Evolutionary conservation across 495 filamentous ascomycete species (phyloP).

Genomic region (Talaromyces nanjingensis): DNA sequence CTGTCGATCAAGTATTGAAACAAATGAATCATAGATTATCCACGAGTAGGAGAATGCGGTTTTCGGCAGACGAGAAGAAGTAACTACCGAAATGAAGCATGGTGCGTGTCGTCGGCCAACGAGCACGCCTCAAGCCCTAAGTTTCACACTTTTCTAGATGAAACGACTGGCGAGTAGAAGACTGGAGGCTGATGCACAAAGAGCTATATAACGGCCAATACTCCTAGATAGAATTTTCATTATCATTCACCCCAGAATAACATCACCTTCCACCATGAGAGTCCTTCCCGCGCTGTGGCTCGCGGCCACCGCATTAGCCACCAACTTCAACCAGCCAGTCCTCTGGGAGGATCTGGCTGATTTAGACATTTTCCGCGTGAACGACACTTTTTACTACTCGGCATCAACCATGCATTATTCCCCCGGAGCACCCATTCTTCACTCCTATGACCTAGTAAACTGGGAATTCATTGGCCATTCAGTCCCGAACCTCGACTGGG

Average conservation of each 20-base stretch:
- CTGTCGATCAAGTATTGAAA: background rate
- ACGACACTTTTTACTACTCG: slow-evolving; percentile 45
- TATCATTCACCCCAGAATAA: background rate
- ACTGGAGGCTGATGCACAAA: background rate
- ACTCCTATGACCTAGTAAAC: slow-evolving; percentile 49
- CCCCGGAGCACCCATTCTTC: slow-evolving; percentile 52
- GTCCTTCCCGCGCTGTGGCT: background rate
- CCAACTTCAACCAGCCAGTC: slow-evolving; percentile 31
- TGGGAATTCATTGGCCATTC: slow-evolving; percentile 50
- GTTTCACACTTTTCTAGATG: background rate
- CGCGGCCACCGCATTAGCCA: background rate
- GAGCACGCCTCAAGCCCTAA: background rate
- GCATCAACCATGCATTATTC: slow-evolving; percentile 52
- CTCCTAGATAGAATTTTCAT: background rate
- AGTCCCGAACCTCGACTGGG: slow-evolving; percentile 44
- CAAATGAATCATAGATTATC: background rate
- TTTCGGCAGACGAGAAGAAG: background rate
- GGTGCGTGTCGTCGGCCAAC: background rate
- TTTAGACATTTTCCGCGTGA: slow-evolving; percentile 36
- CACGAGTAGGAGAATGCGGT: background rate
- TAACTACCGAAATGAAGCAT: background rate
- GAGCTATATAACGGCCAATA: background rate
- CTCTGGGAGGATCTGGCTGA: slow-evolving; percentile 40
- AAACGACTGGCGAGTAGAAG: background rate
- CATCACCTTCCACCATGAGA: background rate